Evolutionary conservation across 257 asterid species (phyloP).

Genomic region (Rhazya stricta): DNA sequence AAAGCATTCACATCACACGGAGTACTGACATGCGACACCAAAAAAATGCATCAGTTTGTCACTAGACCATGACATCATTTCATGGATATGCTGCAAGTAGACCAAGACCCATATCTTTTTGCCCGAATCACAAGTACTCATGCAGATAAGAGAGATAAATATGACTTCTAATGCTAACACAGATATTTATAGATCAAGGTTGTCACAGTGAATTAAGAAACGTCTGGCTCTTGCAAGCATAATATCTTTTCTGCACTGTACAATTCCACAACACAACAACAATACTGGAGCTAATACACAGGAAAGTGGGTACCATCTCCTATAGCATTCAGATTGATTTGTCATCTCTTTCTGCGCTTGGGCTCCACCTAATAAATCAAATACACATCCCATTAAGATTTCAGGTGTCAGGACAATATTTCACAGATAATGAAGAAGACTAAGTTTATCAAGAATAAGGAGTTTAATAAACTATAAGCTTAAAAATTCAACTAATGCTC

Average conservation of each 20-base stretch:
- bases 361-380: constrained; percentile 5
- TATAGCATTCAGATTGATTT: neutral
- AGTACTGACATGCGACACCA: neutral
- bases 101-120: neutral
- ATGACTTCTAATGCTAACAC: neutral
- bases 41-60: neutral
- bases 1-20: neutral
- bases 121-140: neutral
- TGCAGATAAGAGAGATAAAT: neutral
- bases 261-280: constrained; percentile 15
- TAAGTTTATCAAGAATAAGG: neutral
- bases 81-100: neutral
- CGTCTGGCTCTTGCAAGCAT: neutral
- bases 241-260: constrained; percentile 9
- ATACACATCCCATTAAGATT: neutral
- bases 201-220: constrained; percentile 2
- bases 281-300: neutral
- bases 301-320: neutral
- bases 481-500: neutral
- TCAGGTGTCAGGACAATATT: neutral
- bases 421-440: neutral
- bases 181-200: neutral
- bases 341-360: constrained; percentile 15
- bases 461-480: neutral
- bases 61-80: neutral